These are phyloP conservation scores for Ophiocordyceps camponoti-floridani DNA, from an alignment of 2,329 filamentous ascomycete species.

Conservation along the genomic window DNA sequence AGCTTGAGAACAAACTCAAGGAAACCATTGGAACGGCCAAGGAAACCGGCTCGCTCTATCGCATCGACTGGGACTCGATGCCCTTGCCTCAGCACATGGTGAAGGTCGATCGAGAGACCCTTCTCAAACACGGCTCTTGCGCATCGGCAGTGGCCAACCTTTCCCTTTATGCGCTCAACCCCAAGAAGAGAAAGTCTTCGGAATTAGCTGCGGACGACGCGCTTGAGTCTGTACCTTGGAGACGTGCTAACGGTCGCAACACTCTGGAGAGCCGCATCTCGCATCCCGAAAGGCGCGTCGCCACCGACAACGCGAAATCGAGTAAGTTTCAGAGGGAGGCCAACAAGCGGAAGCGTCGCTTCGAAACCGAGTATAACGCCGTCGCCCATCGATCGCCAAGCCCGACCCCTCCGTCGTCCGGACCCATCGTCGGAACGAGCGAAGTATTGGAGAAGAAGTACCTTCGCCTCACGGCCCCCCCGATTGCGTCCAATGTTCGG, in stretches of 20 bases:
- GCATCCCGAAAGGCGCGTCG: slow-evolving; percentile 28
- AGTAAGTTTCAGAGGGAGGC: slow-evolving; percentile 88
- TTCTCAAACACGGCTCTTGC: slow-evolving; percentile 12
- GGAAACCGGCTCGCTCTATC: slow-evolving; percentile 51
- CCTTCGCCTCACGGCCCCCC: slow-evolving; percentile 79
- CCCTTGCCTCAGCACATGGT: slow-evolving; percentile 77
- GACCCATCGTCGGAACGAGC: slow-evolving; percentile 73
- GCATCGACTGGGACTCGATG: slow-evolving; percentile 67
- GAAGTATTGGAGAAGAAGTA: slow-evolving; percentile 82
- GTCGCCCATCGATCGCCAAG: slow-evolving; percentile 33
- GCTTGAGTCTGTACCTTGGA: slow-evolving; percentile 42
- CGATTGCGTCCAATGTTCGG: slow-evolving; percentile 75
- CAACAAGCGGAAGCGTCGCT: slow-evolving; percentile 80
- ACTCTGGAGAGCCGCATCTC: slow-evolving; percentile 62
- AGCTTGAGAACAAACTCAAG: slow-evolving; percentile 76
- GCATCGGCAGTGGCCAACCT: slow-evolving; percentile 8
- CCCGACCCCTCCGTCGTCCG: slow-evolving; percentile 36
- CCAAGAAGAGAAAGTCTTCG: slow-evolving; percentile 71
- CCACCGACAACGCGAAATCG: slow-evolving; percentile 31
- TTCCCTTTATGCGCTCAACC: slow-evolving; percentile 16
- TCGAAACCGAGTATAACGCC: slow-evolving; percentile 49
- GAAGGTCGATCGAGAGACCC: slow-evolving; percentile 44
- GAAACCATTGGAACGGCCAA: slow-evolving; percentile 69
- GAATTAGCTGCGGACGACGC: slow-evolving; percentile 38
- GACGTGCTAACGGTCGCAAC: slow-evolving; percentile 47